Base-by-base conservation (phyloP, 768 basidiomycete species). In the Pulveroboletus sp. region DNA sequence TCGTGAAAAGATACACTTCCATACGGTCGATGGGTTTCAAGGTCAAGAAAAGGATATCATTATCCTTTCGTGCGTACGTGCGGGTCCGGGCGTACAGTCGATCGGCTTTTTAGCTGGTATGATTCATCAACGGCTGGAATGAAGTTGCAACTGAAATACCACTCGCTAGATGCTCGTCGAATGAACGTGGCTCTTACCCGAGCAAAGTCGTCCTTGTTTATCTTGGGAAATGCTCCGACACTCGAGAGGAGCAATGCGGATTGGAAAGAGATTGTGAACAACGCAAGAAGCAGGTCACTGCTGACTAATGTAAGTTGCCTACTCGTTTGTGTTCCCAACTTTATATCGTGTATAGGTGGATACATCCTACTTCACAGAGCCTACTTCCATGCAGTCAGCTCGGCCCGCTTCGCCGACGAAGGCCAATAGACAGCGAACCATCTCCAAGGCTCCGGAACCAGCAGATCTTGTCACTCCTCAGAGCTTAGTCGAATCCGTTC, bases 151-250 rank as follows among this genome's bases (percentile, higher is more conserved):
- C 47, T 58, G 13, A 58, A 32, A 49, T 26, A 37, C 9, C 5
- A 14, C 32, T 27, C 40, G 13, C 32, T 50, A 82, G 89, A 95
- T 66, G 66, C 76, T 18, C 84, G 94, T 39, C 85, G 95, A 39
- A 95, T 98, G 89, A 98, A 99, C 67, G 95, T 99, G n/a, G 94
- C 94, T 27, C 71, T 99, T 24, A 99, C 95, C n/a, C 84, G 96
- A 59, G 92, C 95, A 3, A 89, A 87, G 60, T 92, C 92, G 7
- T 96, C 95, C 9, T 71, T 99, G 3, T 99, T 93, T 67, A 84
- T 99, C 48, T 76, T 99, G 28, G 96, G 96, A 7, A 84, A 98
- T 67, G 86, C 84, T 11, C 73, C 90, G 7, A 98, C 94, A 1
- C 76, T 99, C 6, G 88, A 93, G 66, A 75, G 93, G 47, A 91